Evolutionary conservation across 208 protist species (phyloP).

Genomic region (Leishmania amazonensis): DNA sequence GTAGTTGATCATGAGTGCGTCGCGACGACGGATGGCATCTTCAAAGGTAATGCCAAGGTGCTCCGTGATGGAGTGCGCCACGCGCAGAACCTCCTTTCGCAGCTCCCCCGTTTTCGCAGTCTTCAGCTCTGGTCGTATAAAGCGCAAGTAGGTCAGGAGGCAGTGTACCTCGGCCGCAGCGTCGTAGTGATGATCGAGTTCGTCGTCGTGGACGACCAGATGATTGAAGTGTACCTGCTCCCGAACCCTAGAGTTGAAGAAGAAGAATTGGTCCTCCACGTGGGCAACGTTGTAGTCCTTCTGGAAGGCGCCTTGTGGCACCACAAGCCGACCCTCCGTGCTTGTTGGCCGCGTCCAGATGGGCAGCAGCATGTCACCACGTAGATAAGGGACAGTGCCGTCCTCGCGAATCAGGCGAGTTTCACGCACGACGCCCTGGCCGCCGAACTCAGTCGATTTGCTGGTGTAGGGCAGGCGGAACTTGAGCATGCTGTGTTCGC

Average conservation of each 20-base stretch:
- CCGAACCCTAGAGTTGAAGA: constrained; percentile 93
- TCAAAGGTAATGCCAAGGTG: constrained; percentile 72
- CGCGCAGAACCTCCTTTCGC: constrained; percentile 53
- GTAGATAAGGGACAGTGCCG: constrained; percentile 87
- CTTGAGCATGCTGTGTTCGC: constrained; percentile 94
- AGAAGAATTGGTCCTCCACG: constrained; percentile 95
- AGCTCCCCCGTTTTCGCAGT: constrained; percentile 37
- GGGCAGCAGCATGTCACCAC: constrained; percentile 91
- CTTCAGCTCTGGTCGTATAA: constrained; percentile 58
- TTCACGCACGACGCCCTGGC: constrained; percentile 36
- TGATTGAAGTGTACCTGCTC: constrained; percentile 93
- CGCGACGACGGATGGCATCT: constrained; percentile 72
- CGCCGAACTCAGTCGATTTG: constrained; percentile 56
- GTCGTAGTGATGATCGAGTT: constrained; percentile 96
- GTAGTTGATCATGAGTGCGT: constrained; percentile 81
- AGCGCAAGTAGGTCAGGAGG: constrained; percentile 72
- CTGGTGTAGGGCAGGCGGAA: constrained; percentile 95
- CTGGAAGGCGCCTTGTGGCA: constrained; percentile 66
- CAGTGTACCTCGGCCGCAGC: constrained; percentile 91
- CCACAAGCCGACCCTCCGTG: constrained; percentile 94
- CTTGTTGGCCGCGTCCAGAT: constrained; percentile 96
- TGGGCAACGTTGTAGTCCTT: constrained; percentile 76
- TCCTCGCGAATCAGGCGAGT: constrained; percentile 63
- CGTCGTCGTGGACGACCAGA: constrained; percentile 46
- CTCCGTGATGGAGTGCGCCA: constrained; percentile 65